Conservation (phyloP, 805 yeast species). For the Candida hispaniensis region DNA sequence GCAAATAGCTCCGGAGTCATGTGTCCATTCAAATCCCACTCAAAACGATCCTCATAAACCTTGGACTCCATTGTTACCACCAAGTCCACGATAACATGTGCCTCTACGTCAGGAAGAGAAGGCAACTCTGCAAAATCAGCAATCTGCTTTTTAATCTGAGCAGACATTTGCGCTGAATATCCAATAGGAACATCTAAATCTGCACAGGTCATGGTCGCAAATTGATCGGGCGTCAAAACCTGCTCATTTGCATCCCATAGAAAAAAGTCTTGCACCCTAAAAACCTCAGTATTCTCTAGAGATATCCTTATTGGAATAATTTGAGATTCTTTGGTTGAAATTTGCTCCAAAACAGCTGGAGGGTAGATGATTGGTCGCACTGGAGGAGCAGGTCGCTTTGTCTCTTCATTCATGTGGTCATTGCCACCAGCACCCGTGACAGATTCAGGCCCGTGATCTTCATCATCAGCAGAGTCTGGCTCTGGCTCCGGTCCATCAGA, state of each 20-base stretch:
- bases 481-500: conserved; percentile 1
- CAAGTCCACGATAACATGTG: conserved; percentile 70
- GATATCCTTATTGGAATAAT: conserved; percentile 59
- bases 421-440: conserved; percentile 32
- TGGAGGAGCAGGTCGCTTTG: conserved; percentile 12
- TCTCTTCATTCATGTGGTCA: conserved; percentile 24
- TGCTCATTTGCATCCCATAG: conserved; percentile 65
- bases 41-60: conserved; percentile 82
- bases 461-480: conserved; percentile 1
- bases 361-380: conserved; percentile 23
- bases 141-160: conserved; percentile 67
- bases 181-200: conserved; percentile 72
- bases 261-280: conserved; percentile 49
- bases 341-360: conserved; percentile 30
- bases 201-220: conserved; percentile 64
- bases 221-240: conserved; percentile 58
- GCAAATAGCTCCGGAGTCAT: conserved; percentile 82
- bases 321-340: conserved; percentile 30
- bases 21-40: conserved; percentile 65
- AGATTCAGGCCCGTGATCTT: conserved; percentile 20
- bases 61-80: conserved; percentile 75
- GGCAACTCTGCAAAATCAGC: conserved; percentile 61
- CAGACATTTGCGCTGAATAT: conserved; percentile 50
- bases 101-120: conserved; percentile 56
- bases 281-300: conserved; percentile 44